These are phyloP conservation scores for Mortierella alpina DNA, from an alignment of 192 early-diverging fungal species.

Conservation along the genomic window DNA sequence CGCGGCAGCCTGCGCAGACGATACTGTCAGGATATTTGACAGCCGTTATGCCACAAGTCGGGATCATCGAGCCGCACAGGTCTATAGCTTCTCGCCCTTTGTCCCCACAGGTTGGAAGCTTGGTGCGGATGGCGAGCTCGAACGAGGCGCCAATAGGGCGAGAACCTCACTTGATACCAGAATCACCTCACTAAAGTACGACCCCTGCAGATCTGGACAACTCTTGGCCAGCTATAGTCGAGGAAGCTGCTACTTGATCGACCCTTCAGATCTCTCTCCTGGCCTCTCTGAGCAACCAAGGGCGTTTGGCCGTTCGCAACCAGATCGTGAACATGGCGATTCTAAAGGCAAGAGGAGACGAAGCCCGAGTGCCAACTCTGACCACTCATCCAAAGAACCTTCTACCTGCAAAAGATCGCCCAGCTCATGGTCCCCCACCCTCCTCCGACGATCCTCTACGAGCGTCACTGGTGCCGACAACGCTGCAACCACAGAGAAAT, in stretches of 20 bases:
- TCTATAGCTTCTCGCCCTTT: conserved; percentile 54
- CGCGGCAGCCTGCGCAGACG: conserved; percentile 60
- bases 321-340: neutral
- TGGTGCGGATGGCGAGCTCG: conserved; percentile 10
- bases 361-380: neutral
- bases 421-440: neutral
- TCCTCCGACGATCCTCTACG: neutral
- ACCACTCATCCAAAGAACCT: neutral
- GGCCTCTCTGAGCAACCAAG: conserved; percentile 2
- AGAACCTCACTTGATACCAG: conserved; percentile 14
- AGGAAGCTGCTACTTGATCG: conserved; percentile 48
- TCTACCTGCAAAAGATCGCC: conserved; percentile 1
- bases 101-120: conserved; percentile 11
- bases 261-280: conserved; percentile 23
- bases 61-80: conserved; percentile 42
- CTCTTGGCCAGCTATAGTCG: conserved; percentile 55
- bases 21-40: conserved; percentile 62
- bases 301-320: neutral
- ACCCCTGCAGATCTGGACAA: conserved; percentile 55
- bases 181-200: conserved; percentile 57
- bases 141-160: conserved; percentile 5
- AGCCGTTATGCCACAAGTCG: conserved; percentile 22
- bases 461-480: too few species aligned
- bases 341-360: conserved; percentile 30
- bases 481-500: neutral